These are phyloP conservation scores for Gossypium schwendimanii DNA, from an alignment of 441 rosid genomes.

Conservation along the genomic window DNA sequence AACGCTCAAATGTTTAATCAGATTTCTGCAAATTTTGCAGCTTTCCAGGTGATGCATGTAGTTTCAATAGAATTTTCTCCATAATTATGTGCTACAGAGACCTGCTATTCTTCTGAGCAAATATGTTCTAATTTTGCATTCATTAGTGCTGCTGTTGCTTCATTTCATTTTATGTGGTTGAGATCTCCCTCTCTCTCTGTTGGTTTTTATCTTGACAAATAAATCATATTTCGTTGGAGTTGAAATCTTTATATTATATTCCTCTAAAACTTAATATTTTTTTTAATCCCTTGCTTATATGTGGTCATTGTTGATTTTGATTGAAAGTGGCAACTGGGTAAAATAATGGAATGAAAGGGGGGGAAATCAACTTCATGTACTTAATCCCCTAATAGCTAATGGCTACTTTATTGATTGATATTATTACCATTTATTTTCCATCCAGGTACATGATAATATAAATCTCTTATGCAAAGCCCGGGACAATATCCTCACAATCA, in stretches of 20 bases:
- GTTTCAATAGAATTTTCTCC: conserved; percentile 1
- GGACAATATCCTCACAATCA: conserved; percentile 61
- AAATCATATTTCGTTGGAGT: background rate
- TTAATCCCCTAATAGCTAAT: background rate
- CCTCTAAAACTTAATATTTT: background rate
- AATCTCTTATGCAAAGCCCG: conserved; percentile 59
- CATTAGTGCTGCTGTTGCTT: background rate
- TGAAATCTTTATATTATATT: background rate
- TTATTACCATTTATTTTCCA: background rate
- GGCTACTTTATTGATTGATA: background rate
- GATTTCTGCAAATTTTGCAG: conserved; percentile 62
- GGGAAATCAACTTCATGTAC: background rate
- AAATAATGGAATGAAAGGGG: background rate
- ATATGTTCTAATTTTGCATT: background rate
- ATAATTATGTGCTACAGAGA: background rate
- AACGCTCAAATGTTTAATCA: conserved; percentile 72
- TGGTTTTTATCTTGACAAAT: background rate
- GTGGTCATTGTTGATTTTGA: background rate
- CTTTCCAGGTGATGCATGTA: conserved; percentile 53
- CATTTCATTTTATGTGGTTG: background rate
- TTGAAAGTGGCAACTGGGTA: background rate
- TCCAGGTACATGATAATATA: conserved; percentile 69
- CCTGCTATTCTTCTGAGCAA: background rate
- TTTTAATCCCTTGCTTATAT: background rate
- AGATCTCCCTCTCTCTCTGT: background rate